A percentile compares a stretch with the other conserved stretches of the same genome.
These are phyloP conservation scores for Chloris gayana DNA, from an alignment of 176 grass and related monocot species.

Conservation along the genomic window DNA sequence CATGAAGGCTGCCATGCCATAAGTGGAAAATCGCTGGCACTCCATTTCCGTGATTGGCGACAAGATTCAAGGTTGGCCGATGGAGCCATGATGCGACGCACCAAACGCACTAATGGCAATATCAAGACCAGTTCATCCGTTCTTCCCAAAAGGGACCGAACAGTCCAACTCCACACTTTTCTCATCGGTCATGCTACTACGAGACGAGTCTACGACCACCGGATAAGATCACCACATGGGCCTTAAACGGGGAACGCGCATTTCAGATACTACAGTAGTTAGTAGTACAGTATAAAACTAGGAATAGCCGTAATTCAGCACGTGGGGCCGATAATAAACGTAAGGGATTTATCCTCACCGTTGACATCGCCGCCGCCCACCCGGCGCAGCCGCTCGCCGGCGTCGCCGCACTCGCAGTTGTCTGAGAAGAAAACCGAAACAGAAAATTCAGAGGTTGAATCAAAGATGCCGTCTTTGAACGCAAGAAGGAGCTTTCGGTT, in stretches of 20 bases:
- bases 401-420: constrained; percentile 36
- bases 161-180: constrained; percentile 22
- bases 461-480: not conserved
- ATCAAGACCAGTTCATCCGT: not conserved
- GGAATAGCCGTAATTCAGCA: not conserved
- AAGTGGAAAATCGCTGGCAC: not conserved
- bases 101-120: not conserved
- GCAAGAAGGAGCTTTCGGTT: not conserved
- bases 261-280: too few species aligned
- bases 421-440: constrained; percentile 30
- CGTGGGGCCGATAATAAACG: not conserved
- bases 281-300: too few species aligned
- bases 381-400: not conserved
- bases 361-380: not conserved
- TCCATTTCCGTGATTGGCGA: constrained; percentile 4
- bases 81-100: constrained; percentile 3
- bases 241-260: not conserved
- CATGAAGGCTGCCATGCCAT: not conserved
- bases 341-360: constrained; percentile 12
- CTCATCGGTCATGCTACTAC: not conserved
- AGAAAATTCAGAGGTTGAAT: not conserved
- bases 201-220: too few species aligned
- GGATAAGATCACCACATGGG: constrained; percentile 27
- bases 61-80: not conserved
- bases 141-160: not conserved